Percentiles rank a stretch among this genome's conserved stretches.
phyloP scores from a whole-genome alignment of 306 rosid genomes.

The Delonix regia region DNA sequence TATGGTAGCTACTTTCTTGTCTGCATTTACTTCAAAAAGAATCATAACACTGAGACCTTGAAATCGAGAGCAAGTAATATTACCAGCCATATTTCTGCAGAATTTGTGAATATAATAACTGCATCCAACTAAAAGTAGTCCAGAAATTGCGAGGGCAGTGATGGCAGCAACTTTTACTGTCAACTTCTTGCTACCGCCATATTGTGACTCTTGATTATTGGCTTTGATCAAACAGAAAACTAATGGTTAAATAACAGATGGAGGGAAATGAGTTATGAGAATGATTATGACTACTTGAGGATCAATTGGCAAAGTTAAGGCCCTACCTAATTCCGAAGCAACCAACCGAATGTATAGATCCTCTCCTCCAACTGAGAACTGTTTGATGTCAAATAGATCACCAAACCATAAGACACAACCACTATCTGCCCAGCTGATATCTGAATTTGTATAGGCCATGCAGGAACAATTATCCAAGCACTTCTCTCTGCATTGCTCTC shows the following conservation, averaged over 20 bases:
- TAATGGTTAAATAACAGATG: no score
- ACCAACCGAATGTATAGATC: not conserved
- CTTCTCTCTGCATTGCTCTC: not conserved
- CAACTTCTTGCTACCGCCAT: not conserved
- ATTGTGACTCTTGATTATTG: no score
- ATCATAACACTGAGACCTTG: no score
- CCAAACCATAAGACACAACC: not conserved
- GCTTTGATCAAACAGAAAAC: no score
- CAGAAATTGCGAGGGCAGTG: not conserved
- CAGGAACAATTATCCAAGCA: not conserved
- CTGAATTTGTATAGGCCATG: not conserved
- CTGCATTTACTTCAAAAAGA: no score
- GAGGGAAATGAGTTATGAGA: no score
- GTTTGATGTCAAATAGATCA: not conserved
- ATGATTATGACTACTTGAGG: no score
- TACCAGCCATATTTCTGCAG: not conserved
- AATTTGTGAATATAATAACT: not conserved
- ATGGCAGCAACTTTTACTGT: not conserved
- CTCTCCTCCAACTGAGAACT: not conserved
- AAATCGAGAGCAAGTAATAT: not conserved
- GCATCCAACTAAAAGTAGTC: not conserved
- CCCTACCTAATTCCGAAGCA: not conserved
- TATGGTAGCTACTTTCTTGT: no score
- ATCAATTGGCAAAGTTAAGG: no score
- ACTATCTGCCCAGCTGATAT: not conserved